Evolutionary conservation across 805 yeast species (phyloP).

Genomic region (Metschnikowia gelsemii): DNA sequence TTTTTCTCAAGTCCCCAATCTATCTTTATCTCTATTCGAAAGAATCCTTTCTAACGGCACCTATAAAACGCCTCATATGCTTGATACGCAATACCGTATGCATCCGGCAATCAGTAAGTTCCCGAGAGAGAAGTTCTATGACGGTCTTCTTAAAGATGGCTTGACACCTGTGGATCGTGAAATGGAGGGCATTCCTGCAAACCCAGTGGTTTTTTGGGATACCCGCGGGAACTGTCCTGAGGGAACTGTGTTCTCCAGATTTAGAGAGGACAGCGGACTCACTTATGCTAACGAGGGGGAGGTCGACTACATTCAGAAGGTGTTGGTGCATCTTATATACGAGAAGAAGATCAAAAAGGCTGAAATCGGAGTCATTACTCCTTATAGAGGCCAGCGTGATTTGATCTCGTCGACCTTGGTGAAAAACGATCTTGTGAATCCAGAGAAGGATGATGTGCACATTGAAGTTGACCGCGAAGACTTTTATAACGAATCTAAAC

Average conservation of each 20-base stretch:
- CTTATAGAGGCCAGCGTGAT: conserved; percentile 76
- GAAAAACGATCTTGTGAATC: conserved; percentile 55
- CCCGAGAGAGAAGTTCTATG: conserved; percentile 53
- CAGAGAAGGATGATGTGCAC: conserved; percentile 45
- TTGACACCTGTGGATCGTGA: conserved; percentile 51
- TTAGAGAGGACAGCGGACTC: conserved; percentile 51
- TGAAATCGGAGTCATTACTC: conserved; percentile 63
- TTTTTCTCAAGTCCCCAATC: conserved; percentile 64
- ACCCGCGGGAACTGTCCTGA: conserved; percentile 51
- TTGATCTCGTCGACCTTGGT: conserved; percentile 51
- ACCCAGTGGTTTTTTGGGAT: conserved; percentile 63
- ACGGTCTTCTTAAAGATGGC: conserved; percentile 54
- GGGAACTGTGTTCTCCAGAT: conserved; percentile 46
- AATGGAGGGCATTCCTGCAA: conserved; percentile 43
- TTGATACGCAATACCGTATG: conserved; percentile 69
- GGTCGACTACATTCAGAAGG: conserved; percentile 45
- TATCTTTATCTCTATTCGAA: conserved; percentile 68
- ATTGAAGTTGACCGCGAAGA: conserved; percentile 65
- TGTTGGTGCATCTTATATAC: conserved; percentile 49
- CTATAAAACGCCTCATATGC: conserved; percentile 60
- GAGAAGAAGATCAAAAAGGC: conserved; percentile 51
- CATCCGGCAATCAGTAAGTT: conserved; percentile 62
- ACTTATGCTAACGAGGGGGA: conserved; percentile 61
- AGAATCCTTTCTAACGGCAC: conserved; percentile 62
- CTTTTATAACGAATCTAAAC: conserved; percentile 44